Conservation (phyloP, 768 basidiomycete genomes). For the Suillus subluteus region DNA sequence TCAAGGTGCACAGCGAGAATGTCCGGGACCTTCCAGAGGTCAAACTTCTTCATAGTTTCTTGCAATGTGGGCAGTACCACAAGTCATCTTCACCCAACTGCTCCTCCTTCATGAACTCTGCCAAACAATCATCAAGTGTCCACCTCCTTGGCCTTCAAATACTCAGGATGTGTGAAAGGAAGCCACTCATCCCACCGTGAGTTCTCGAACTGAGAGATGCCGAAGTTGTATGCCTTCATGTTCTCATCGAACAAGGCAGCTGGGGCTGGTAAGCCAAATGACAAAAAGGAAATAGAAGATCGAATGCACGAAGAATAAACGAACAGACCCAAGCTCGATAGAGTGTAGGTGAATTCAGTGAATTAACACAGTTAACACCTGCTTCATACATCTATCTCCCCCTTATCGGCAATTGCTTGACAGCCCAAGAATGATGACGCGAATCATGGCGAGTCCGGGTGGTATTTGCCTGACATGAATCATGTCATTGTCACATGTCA, state of each 20-base stretch:
- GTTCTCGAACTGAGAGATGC: conserved; percentile 48
- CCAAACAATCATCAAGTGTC: conserved; percentile 86
- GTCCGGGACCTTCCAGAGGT: conserved; percentile 97
- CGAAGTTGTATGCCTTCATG: conserved; percentile 79
- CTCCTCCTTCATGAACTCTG: conserved; percentile 96
- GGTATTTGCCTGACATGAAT: background rate
- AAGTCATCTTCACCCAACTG: conserved; percentile 92
- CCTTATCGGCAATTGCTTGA: conserved; percentile 5
- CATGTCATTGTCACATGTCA: background rate
- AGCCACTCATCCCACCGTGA: conserved; percentile 70
- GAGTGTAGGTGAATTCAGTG: conserved; percentile 3
- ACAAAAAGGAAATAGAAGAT: background rate
- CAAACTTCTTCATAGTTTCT: conserved; percentile 97
- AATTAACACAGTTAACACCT: conserved; percentile 1
- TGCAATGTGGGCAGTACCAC: conserved; percentile 98
- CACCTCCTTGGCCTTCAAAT: conserved; percentile 56
- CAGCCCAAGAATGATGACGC: conserved; percentile 6
- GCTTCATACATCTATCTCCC: conserved; percentile 4
- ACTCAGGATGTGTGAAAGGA: conserved; percentile 75
- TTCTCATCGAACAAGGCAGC: conserved; percentile 65
- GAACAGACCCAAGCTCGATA: conserved; percentile 4
- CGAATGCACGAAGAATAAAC: conserved; percentile 2
- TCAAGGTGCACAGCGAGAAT: conserved; percentile 96
- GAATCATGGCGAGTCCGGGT: conserved; percentile 4
- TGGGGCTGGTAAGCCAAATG: conserved; percentile 2